Evolutionary conservation across 1,139 yeast genomes (phyloP).

Genomic region (Taphrina pruni): DNA sequence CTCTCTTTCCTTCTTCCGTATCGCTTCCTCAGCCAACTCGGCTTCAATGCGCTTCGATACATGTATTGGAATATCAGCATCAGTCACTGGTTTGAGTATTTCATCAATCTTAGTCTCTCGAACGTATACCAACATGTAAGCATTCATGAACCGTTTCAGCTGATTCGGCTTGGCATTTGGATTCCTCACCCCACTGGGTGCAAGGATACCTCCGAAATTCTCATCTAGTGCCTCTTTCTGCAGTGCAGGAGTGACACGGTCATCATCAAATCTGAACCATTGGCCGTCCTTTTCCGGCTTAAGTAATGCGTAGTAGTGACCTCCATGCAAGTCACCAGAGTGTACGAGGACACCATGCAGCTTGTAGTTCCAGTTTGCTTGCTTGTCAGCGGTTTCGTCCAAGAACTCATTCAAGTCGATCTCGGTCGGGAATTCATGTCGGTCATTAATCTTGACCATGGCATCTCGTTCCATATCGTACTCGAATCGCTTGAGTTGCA

Average conservation of each 20-base stretch:
- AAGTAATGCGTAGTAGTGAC: constrained; percentile 93
- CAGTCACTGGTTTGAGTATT: constrained; percentile 65
- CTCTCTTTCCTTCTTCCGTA: constrained; percentile 67
- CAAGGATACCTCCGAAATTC: constrained; percentile 81
- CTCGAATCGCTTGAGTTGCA: constrained; percentile 92
- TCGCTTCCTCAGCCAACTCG: constrained; percentile 64
- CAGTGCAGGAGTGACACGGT: constrained; percentile 86
- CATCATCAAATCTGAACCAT: constrained; percentile 96
- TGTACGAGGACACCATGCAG: constrained; percentile 91
- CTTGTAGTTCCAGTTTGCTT: constrained; percentile 75
- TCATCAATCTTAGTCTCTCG: constrained; percentile 66
- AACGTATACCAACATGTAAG: constrained; percentile 94
- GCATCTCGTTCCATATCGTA: constrained; percentile 90
- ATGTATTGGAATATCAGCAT: constrained; percentile 69
- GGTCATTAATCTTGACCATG: constrained; percentile 88
- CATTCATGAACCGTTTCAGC: constrained; percentile 79
- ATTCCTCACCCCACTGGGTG: constrained; percentile 59
- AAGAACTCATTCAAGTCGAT: constrained; percentile 82
- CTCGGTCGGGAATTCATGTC: constrained; percentile 84
- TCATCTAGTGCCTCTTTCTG: constrained; percentile 85
- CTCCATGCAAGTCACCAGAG: constrained; percentile 92
- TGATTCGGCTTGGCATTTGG: constrained; percentile 44
- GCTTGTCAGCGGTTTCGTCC: constrained; percentile 63
- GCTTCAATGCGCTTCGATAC: constrained; percentile 68
- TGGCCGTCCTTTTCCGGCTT: constrained; percentile 73